Conservation (phyloP, 2,329 filamentous ascomycete species). For the Cladosporium sp. region DNA sequence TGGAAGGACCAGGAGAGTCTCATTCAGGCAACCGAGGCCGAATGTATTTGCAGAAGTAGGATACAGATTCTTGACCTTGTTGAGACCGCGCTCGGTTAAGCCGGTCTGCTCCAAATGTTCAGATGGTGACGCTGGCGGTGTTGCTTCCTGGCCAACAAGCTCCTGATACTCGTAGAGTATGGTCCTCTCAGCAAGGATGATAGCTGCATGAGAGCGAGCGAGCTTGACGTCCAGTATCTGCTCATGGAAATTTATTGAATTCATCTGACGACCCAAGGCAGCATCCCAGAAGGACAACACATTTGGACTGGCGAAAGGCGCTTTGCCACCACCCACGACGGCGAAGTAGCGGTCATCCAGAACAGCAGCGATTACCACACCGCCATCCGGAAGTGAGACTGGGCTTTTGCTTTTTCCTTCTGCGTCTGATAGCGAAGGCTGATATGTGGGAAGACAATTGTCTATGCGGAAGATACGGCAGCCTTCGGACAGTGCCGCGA, state of each 20-base stretch:
- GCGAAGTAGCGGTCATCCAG: constrained; percentile 61
- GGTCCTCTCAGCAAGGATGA: constrained; percentile 54
- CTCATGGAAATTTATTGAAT: constrained; percentile 74
- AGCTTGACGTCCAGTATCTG: constrained; percentile 76
- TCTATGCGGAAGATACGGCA: constrained; percentile 54
- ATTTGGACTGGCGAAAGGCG: constrained; percentile 27
- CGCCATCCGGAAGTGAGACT: constrained; percentile 15
- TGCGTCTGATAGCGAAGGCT: constrained; percentile 14
- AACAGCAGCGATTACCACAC: constrained; percentile 27
- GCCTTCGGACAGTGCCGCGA: constrained; percentile 79
- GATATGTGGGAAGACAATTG: constrained; percentile 33
- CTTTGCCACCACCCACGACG: constrained; percentile 78
- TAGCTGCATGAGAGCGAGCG: constrained; percentile 69
- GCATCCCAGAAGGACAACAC: constrained; percentile 74
- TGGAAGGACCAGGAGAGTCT: constrained; percentile 73
- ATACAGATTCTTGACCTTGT: constrained; percentile 55
- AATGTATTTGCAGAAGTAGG: constrained; percentile 82
- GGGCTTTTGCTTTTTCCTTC: constrained; percentile 1
- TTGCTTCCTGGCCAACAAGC: constrained; percentile 34
- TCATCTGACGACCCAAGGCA: constrained; percentile 67
- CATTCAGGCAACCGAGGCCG: constrained; percentile 74
- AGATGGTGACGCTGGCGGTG: constrained; percentile 53
- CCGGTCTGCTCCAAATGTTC: constrained; percentile 12
- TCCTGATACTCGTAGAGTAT: constrained; percentile 30
- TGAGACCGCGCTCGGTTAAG: constrained; percentile 21